Base-by-base conservation (phyloP, 352 stramenopile species). In the Pythium sukuiense region DNA sequence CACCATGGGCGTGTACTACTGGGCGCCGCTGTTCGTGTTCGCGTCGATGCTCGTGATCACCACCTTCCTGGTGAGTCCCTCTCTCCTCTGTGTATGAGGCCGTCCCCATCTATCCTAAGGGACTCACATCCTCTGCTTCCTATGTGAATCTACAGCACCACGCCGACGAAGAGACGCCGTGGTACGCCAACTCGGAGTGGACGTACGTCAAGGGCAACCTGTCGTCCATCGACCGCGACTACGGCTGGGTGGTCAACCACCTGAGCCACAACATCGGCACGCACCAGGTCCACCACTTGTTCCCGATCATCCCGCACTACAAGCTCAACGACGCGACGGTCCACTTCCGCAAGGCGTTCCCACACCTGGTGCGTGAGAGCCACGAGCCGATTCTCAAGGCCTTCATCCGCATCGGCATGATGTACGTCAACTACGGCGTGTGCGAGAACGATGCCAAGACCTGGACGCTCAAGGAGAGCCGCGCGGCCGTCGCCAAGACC, bases 291-390 rank as follows among this genome's bases (percentile, higher is more conserved):
- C 86, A 94, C 74, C 86, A 94, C 79, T 73, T 94, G 33, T 94
- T 94, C 76, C 82, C 86, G 50, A 94, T 92, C 71, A 94, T 94
- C 55, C 86, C 86, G 63, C 84, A 92, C 77, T 94, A 94, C 79
- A 92, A 92, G 61, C 76, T 94, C 57, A 72, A 83, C 14, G 69
- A 75, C 32, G 86, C 86, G 3, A 90, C 83, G 14, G 67, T 56
- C 14, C 76, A 87, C 56, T 92, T 94, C 65, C 73, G 73, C 57
- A 55, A 79, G 58, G 81, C 80, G 32, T 94, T 89, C 70, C 85
- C 85, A 29, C 75, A 92, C 62, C 82, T 94, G 41, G 85, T 88
- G 54, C 85, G 85, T 48, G 71, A 81, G 63, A 92, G 71, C 61
- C 69, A 82, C 70, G 76, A 85, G 69, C 83, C 82, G 5, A 94